A percentile compares a stretch with the other conserved stretches of the same genome.
Evolutionary conservation across 208 protist species (phyloP).

Genomic region (Angomonas ambiguus): DNA sequence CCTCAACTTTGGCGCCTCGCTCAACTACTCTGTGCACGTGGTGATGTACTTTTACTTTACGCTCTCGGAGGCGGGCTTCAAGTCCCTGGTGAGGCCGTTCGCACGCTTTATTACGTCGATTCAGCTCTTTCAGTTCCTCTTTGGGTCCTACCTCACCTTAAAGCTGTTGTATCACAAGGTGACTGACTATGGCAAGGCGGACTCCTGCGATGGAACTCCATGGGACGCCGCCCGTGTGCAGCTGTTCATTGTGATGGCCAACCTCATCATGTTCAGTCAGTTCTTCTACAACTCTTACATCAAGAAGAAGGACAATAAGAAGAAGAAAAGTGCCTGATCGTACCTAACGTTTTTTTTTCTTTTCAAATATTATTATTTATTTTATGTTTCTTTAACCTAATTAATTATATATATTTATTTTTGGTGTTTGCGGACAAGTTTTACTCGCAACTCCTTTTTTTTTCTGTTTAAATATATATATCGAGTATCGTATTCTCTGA

Average conservation of each 20-base stretch:
- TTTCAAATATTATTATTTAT: no score
- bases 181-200: not conserved
- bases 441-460: no score
- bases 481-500: no score
- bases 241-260: slow-evolving; percentile 87
- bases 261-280: slow-evolving; percentile 92
- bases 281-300: slow-evolving; percentile 89
- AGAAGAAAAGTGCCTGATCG: no score
- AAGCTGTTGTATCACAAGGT: slow-evolving; percentile 33
- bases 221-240: slow-evolving; percentile 34
- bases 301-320: slow-evolving; percentile 27
- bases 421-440: no score
- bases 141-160: slow-evolving; percentile 72
- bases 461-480: no score
- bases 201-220: slow-evolving; percentile 34
- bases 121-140: slow-evolving; percentile 93
- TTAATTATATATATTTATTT: no score
- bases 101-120: slow-evolving; percentile 83
- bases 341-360: no score
- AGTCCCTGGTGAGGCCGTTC: slow-evolving; percentile 71
- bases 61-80: slow-evolving; percentile 57
- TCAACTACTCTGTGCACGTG: slow-evolving; percentile 94
- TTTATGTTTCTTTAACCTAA: no score
- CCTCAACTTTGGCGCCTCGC: slow-evolving; percentile 63
- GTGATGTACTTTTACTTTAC: slow-evolving; percentile 97